Base-by-base conservation (phyloP, 1,284 basidiomycete genomes). In the Amylostereum areolatum region DNA sequence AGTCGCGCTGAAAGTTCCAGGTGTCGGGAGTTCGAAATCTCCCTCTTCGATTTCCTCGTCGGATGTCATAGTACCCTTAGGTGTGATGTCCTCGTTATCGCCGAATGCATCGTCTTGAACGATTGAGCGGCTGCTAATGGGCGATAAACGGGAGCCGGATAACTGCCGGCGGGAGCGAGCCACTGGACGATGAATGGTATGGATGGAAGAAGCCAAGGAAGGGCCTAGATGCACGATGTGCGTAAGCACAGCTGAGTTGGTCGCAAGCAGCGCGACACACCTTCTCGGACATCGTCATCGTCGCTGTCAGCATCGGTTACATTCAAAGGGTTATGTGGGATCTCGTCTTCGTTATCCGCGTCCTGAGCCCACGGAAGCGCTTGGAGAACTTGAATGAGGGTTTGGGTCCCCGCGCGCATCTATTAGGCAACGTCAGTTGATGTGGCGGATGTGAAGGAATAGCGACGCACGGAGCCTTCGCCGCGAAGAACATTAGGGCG, bases 321-420 rank as follows among this genome's bases (percentile, higher is more conserved):
- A 45, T 64, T 68, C 5, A 65, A 61, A 51, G 69, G 71, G 47
- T 74, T 70, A 51, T 70, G 63, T n/a, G 72, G 59, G 12, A 71
- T 64, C 40, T 83, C 84, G 43, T 86, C 84, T 33, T 85, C 81
- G 49, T 80, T 77, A 52, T 89, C 85, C 10, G 75, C 73, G 53
- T 78, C 78, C 42, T 83, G 79, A 24, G 74, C 73, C 84, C 83
- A 87, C 25, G 89, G 89, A 40, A 90, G 72, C 3, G 87, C 88
- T 59, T 91, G 89, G 24, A 91, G 70, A 2, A 86, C 89, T 67
- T 91, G 89, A 43, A 91, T 91, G 46, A 91, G 77, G 2, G 89
- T 86, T 62, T 91, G 89, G 4, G 89, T 91, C 28, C 88, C 88
- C 25, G 82, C 78, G 41, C 86, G 82, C 80, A 91, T 85, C 89